These are phyloP conservation scores for Haplosporangium gracile DNA, from an alignment of 192 early-diverging fungal genomes.

Conservation along the genomic window DNA sequence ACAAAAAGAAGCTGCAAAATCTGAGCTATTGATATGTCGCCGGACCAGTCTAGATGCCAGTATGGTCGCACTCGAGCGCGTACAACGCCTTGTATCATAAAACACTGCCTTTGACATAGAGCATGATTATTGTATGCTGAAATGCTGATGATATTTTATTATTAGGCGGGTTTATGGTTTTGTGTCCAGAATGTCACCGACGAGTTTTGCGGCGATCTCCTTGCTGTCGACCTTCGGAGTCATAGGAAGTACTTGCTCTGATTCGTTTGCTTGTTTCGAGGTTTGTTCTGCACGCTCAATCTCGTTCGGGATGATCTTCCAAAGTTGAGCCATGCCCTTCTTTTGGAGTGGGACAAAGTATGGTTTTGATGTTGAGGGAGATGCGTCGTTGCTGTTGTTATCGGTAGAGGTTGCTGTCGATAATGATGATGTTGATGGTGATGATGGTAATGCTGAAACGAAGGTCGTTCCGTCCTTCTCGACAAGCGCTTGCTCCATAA, in stretches of 20 bases:
- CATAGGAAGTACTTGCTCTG: neutral
- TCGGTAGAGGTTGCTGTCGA: neutral
- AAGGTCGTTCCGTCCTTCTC: neutral
- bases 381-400: neutral
- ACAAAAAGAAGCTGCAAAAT: neutral
- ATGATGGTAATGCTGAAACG: neutral
- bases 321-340: slow-evolving; percentile 35
- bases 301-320: slow-evolving; percentile 40
- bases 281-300: slow-evolving; percentile 22
- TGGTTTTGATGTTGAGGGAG: slow-evolving; percentile 17
- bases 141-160: neutral
- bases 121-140: neutral
- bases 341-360: slow-evolving; percentile 15
- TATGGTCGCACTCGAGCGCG: slow-evolving; percentile 7
- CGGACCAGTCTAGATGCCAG: neutral
- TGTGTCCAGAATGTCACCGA: neutral
- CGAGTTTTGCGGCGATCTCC: neutral
- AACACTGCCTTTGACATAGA: neutral
- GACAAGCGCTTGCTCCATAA: neutral
- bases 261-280: neutral
- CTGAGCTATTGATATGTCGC: slow-evolving; percentile 8
- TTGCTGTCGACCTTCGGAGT: neutral
- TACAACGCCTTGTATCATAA: slow-evolving; percentile 18
- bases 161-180: neutral
- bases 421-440: neutral